Evolutionary conservation across 2,329 filamentous ascomycete species (phyloP).

Genomic region (Tolypocladium ophioglossoides): DNA sequence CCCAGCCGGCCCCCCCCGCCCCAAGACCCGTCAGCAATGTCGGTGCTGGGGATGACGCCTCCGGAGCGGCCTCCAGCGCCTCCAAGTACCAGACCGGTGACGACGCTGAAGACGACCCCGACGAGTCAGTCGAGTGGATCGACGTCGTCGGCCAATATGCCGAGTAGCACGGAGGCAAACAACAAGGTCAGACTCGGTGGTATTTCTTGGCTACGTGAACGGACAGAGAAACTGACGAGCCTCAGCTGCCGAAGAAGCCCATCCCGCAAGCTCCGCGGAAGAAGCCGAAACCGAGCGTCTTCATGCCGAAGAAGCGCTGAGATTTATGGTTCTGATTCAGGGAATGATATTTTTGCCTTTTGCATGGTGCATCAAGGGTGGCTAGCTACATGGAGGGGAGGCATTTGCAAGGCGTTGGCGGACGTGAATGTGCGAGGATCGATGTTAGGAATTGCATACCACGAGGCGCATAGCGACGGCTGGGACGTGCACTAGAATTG

Average conservation of each 20-base stretch:
- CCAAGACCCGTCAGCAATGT: conserved; percentile 42
- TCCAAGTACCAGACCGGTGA: conserved; percentile 5
- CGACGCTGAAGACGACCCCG: conserved; percentile 4
- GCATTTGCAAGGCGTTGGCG: conserved; percentile 2
- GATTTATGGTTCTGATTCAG: neutral
- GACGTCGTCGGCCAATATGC: conserved; percentile 7
- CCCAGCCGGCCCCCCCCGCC: conserved; percentile 14
- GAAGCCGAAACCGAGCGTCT: conserved; percentile 10
- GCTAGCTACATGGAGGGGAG: neutral
- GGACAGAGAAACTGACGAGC: neutral
- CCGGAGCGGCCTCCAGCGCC: conserved; percentile 29
- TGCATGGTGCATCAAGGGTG: neutral
- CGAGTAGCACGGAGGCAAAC: conserved; percentile 6
- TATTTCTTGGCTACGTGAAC: neutral
- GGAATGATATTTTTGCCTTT: neutral
- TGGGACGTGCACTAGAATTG: neutral
- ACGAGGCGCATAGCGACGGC: neutral
- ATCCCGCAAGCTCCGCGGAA: conserved; percentile 4
- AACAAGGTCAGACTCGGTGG: conserved; percentile 8
- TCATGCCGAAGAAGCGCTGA: conserved; percentile 12
- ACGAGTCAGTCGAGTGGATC: conserved; percentile 12
- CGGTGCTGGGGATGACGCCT: conserved; percentile 36
- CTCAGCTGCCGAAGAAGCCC: conserved; percentile 2
- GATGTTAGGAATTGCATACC: neutral
- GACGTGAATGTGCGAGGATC: neutral